Evolutionary conservation across 2,329 filamentous ascomycete genomes (phyloP), one percentile per base, ranked within the genome.

Genomic region (Fusarium anthophilum): DNA sequence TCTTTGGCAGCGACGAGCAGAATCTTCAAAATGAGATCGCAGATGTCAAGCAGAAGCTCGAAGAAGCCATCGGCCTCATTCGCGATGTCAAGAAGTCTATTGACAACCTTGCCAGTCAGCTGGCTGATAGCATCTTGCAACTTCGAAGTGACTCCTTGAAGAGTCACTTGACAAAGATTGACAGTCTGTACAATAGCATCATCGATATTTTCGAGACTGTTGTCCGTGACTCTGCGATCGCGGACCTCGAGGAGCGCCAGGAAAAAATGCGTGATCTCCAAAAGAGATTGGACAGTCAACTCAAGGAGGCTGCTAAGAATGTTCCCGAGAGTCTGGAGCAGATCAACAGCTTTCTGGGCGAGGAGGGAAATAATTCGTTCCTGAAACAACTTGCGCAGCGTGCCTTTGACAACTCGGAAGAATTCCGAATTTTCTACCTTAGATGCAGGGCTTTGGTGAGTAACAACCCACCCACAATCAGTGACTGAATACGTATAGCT

Each of bases 391-490:
- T 47, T 0, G 44, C 44, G 3, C 44, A 47, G 6, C 24, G 24
- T 7, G 18, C 24, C 5, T 47, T 47, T 15, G 44, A 47, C 1
- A 47, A 47, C 8, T 47, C 44, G 0, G 44, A 47, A 3, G 44
- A 47, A 3, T 28, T 47, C 24, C 44, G 44, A 28, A 22, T 47
- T 10, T 47, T 47, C 18, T 47, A 28, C 24, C 44, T 47, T 0
- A 0, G 24, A 47, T 47, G 44, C 8, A 20, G 44, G 3, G 44
- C 44, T 10, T 22, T 47, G 18, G 24, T 28, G 2, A 15, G 24
- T 47, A 5, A 3, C 12, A 22, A 6, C 0, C 5, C 8, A 20
- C 10, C 37, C 1, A 12, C 0, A 18, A 24, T 18, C 17, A 6
- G 43, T 13, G 4, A 28, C 8, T 10, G 24, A 0, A 14, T 1